Base-by-base conservation (phyloP, 352 stramenopile genomes). In the Phytophthora tentaculata region DNA sequence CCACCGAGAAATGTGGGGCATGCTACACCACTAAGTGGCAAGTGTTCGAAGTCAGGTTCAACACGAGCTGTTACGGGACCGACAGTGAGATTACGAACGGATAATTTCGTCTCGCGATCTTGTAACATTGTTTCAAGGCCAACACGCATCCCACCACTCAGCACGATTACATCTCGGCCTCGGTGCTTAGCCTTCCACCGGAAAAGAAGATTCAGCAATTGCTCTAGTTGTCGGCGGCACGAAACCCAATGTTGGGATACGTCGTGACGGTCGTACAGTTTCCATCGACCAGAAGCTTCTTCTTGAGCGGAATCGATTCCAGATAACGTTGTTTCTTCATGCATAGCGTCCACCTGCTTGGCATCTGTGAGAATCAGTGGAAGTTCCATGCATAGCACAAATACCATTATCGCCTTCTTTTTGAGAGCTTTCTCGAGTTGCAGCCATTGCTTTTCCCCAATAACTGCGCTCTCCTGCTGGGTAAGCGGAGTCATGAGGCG, bases 131-230 rank as follows among this genome's bases (percentile, higher is more conserved):
- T 91, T 49, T 94, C 84, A 19, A 94, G 73, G 0, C 81, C 84
- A 37, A 90, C 63, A 3, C 73, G 67, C 71, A 92, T 83, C 2
- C 80, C 81, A 26, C 86, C 86, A 43, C 83, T 92, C n/a, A 94
- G 70, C 12, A 94, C 54, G 12, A 92, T 61, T 7, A 90, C 71
- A 44, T 94, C 86, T 16, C 86, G 84, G 1, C 86, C 86, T 26
- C 74, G 77, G 19, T 75, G 74, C 57, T 92, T 92, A 9, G 81
- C 66, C 37, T 94, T 94, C 86, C 86, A 94, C 10, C 81, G 79
- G 47, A 94, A 94, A 14, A 94, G 55, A 3, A 94, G 53, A 23
- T 81, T 65, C 10, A 94, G 48, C 2, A 94, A 69, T 64, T 92
- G 83, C 64, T 92, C 84, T 1, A 94, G 62, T 48, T 92, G 84